These are phyloP conservation scores for Myriosclerotinia curreyana DNA, from an alignment of 2,329 filamentous ascomycete species.

Conservation along the genomic window DNA sequence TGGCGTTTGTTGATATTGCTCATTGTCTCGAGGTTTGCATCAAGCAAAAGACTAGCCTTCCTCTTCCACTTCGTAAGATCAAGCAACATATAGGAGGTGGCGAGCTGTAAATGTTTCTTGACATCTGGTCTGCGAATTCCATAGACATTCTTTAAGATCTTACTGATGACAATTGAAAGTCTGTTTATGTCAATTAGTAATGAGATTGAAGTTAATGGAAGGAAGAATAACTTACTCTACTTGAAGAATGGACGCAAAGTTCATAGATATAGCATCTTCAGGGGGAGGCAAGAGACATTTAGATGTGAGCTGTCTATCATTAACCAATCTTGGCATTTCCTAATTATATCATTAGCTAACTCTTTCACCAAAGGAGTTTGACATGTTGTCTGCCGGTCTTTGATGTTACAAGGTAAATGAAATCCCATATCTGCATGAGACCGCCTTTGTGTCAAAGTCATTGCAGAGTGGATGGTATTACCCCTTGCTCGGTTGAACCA, in stretches of 20 bases:
- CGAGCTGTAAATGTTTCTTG: background rate
- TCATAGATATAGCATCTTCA: background rate
- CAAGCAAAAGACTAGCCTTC: background rate
- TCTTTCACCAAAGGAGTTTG: background rate
- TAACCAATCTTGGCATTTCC: background rate
- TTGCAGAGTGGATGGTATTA: background rate
- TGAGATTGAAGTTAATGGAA: background rate
- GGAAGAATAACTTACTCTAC: background rate
- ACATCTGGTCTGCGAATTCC: background rate
- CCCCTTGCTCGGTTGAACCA: background rate
- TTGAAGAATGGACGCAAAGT: slow-evolving; percentile 1
- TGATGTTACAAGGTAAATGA: background rate
- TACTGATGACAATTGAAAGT: background rate
- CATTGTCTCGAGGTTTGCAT: background rate
- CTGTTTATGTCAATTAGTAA: background rate
- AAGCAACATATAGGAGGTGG: background rate
- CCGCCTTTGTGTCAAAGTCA: background rate
- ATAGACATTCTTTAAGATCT: background rate
- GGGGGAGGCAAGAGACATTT: background rate
- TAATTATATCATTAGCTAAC: background rate
- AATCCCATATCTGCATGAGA: background rate
- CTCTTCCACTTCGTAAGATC: background rate
- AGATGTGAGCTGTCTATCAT: background rate
- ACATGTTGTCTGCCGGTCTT: background rate
- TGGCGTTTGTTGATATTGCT: background rate